phyloP scores from a whole-genome alignment of 768 basidiomycete genomes.

The Boletellus ananiceps region DNA sequence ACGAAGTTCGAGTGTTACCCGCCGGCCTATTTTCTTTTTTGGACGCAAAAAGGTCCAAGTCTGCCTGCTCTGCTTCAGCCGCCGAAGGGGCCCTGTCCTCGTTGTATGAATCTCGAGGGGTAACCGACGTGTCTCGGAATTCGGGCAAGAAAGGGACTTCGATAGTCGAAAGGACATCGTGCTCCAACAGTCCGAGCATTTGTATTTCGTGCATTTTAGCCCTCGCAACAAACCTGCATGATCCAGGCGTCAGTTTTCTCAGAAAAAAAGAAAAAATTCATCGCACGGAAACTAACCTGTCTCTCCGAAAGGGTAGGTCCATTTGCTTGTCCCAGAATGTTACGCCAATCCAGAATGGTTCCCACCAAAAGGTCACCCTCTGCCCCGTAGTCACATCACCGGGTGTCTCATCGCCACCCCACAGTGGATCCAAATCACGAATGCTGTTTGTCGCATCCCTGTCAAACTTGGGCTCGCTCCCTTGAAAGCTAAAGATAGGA shows the following conservation, averaged over 20 bases:
- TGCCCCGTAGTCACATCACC: conserved; percentile 32
- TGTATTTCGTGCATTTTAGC: conserved; percentile 98
- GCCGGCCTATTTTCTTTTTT: conserved; percentile 36
- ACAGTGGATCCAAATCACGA: conserved; percentile 63
- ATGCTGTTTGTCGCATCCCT: conserved; percentile 42
- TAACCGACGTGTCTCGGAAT: conserved; percentile 28
- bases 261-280: neutral
- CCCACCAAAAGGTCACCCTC: conserved; percentile 78
- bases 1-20: conserved; percentile 34
- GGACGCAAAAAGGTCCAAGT: conserved; percentile 61
- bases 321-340: conserved; percentile 87
- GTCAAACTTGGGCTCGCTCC: conserved; percentile 55
- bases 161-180: conserved; percentile 86
- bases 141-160: conserved; percentile 76
- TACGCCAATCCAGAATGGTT: conserved; percentile 80
- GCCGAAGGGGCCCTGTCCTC: conserved; percentile 39
- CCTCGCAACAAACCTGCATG: conserved; percentile 76
- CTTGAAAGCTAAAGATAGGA: conserved; percentile 87
- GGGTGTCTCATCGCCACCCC: conserved; percentile 61
- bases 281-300: conserved; percentile 47
- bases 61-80: conserved; percentile 67
- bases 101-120: conserved; percentile 30
- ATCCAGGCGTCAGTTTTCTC: neutral
- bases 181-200: conserved; percentile 88
- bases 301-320: conserved; percentile 75